A percentile compares a stretch with the other conserved stretches of the same genome.
phyloP scores from a whole-genome alignment of 2,329 filamentous ascomycete genomes.

The Aspergillus uvarum region DNA sequence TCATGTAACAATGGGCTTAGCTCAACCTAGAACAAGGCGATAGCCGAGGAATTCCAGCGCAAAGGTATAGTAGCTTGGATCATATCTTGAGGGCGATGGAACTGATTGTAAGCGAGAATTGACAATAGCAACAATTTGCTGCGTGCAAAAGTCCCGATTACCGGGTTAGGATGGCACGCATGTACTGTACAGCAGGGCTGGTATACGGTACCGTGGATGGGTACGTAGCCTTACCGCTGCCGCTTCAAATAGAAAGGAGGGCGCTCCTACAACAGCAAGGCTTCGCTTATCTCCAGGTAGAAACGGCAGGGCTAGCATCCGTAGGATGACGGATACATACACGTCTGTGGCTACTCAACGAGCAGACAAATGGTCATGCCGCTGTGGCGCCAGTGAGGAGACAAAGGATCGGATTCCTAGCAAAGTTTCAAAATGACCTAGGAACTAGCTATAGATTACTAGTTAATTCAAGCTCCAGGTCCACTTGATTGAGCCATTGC shows the following conservation, averaged over 20 bases:
- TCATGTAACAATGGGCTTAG: conserved; percentile 1
- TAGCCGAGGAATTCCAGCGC: neutral
- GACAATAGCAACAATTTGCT: neutral
- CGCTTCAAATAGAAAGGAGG: neutral
- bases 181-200: neutral
- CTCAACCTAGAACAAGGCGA: conserved; percentile 1
- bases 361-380: neutral
- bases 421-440: neutral
- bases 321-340: neutral
- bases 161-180: conserved; percentile 1
- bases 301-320: neutral
- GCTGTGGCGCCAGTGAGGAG: neutral
- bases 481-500: neutral
- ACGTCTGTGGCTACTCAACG: neutral
- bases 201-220: neutral
- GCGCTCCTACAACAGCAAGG: neutral
- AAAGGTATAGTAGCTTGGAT: neutral
- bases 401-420: neutral
- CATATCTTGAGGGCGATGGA: neutral
- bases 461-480: neutral
- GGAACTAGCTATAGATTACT: neutral
- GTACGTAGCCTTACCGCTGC: neutral
- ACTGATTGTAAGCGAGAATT: neutral
- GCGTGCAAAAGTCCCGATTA: neutral
- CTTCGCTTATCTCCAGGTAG: neutral